phyloP scores from a whole-genome alignment of 139 green algal species.

The Chlamydomonas sp. region DNA sequence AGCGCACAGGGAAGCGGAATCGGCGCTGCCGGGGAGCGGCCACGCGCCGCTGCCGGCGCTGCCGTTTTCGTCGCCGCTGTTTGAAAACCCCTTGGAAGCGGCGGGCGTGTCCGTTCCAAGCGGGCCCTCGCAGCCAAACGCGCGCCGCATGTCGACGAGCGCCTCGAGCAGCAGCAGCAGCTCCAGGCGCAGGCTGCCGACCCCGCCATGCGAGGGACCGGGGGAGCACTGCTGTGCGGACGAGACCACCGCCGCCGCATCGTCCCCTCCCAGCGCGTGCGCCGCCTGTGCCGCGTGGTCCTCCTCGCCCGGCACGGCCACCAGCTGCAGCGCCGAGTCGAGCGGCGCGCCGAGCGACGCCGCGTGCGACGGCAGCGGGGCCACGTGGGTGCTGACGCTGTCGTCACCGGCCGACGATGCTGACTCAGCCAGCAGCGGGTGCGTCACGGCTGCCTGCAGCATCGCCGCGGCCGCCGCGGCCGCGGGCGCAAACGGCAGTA shows the following conservation, averaged over 20 bases:
- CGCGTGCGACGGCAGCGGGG: background rate
- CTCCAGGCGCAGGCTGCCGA: background rate
- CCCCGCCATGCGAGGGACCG: too few relatives aligned
- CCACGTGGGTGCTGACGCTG: too few relatives aligned
- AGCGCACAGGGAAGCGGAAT: conserved; percentile 17
- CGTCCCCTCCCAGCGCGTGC: background rate
- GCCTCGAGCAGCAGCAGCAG: conserved; percentile 7
- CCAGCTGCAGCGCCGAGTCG: background rate
- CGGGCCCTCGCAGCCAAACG: background rate
- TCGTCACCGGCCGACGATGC: background rate
- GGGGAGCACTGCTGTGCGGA: too few relatives aligned
- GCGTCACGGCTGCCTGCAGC: background rate
- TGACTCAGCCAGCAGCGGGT: background rate
- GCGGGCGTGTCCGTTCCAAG: background rate
- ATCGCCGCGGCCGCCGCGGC: background rate
- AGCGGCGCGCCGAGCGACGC: background rate
- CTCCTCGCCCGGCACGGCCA: background rate
- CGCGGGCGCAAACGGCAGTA: background rate
- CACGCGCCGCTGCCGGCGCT: too few relatives aligned
- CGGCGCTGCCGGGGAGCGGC: background rate
- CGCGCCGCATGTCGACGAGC: background rate
- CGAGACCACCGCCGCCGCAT: background rate
- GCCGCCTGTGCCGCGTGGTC: background rate
- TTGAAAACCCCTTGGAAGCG: background rate
- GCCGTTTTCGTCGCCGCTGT: background rate